Percentiles rank a stretch among this genome's conserved stretches.
These are phyloP conservation scores for Geoglossum glabrum DNA, from an alignment of 495 filamentous ascomycete species.

Conservation along the genomic window DNA sequence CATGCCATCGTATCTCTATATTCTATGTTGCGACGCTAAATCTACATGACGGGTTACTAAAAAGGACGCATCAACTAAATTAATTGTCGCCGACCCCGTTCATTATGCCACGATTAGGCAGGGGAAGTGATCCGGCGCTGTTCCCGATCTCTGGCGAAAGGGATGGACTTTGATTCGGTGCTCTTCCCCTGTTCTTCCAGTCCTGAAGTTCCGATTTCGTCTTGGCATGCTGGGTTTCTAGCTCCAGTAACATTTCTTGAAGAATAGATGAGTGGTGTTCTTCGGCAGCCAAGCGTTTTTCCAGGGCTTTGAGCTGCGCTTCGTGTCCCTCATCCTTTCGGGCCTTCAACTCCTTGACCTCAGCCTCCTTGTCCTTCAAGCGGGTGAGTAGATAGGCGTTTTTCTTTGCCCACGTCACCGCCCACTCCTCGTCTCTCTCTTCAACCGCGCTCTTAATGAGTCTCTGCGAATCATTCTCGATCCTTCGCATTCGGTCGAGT, in stretches of 20 bases:
- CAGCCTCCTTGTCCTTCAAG: slow-evolving; percentile 1
- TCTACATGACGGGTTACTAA: neutral
- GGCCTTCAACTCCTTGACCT: neutral
- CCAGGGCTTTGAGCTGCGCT: neutral
- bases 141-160: neutral
- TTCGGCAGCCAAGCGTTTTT: neutral
- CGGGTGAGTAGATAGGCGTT: slow-evolving; percentile 10
- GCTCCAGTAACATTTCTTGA: neutral
- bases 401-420: slow-evolving; percentile 4
- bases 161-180: neutral
- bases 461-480: slow-evolving; percentile 6
- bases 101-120: neutral
- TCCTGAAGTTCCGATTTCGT: neutral
- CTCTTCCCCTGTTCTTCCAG: neutral
- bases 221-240: neutral
- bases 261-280: neutral
- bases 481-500: slow-evolving; percentile 10
- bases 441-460: slow-evolving; percentile 3
- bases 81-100: neutral
- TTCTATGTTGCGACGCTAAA: neutral
- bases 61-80: neutral
- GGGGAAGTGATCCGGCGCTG: neutral
- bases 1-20: neutral
- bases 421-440: slow-evolving; percentile 10
- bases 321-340: neutral